phyloP scores from a whole-genome alignment of 208 protist genomes.

The Acanthamoeba quina region DNA sequence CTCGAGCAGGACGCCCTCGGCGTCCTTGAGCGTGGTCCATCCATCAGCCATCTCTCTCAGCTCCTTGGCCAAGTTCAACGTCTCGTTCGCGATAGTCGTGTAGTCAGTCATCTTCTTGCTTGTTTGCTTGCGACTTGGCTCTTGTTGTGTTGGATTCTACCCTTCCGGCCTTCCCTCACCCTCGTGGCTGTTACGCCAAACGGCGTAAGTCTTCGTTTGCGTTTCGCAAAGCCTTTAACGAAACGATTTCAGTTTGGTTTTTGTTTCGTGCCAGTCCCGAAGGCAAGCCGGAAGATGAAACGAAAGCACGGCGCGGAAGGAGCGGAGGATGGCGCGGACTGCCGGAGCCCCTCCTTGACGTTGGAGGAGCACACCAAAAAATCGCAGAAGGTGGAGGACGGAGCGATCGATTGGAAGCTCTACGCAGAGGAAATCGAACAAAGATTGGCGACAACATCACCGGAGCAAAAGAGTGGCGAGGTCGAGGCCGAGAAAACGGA shows the following conservation, averaged over 20 bases:
- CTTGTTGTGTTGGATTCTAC: background rate
- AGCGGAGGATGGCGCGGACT: background rate
- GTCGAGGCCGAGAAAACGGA: background rate
- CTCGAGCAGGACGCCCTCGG: slow-evolving; percentile 13
- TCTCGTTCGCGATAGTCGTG: background rate
- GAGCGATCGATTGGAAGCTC: background rate
- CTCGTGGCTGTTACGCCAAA: too few species aligned
- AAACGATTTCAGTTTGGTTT: too few species aligned
- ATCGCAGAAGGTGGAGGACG: background rate
- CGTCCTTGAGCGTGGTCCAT: slow-evolving; percentile 18
- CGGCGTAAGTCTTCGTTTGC: too few species aligned
- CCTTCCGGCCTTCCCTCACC: too few species aligned
- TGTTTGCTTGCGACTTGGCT: background rate
- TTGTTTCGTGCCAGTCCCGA: too few species aligned
- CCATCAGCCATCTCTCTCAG: background rate
- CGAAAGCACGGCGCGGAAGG: background rate
- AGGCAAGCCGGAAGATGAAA: background rate
- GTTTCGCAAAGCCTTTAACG: too few species aligned
- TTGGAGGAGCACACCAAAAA: background rate
- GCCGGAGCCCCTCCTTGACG: background rate
- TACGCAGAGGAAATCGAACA: background rate
- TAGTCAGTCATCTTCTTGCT: slow-evolving; percentile 20
- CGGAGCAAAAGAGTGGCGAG: background rate
- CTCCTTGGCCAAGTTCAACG: background rate
- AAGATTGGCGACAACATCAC: background rate